These are phyloP conservation scores for Polyrhizophydium stewartii DNA, from an alignment of 371 early-diverging fungal genomes.

Conservation along the genomic window DNA sequence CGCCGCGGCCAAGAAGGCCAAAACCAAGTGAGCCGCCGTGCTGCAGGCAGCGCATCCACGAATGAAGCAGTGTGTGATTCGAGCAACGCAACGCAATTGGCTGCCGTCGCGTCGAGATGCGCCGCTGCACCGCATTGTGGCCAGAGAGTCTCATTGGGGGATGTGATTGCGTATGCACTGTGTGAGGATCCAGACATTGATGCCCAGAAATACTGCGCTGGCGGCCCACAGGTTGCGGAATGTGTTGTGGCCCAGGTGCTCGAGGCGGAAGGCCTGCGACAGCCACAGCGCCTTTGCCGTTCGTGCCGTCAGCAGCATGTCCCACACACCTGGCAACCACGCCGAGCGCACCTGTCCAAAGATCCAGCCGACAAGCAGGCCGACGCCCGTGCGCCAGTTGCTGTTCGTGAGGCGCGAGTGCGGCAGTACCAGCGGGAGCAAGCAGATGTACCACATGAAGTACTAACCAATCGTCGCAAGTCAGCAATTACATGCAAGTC, in stretches of 20 bases:
- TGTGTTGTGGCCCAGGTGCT: conserved; percentile 80
- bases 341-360: conserved; percentile 51
- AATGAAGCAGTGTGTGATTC: no score
- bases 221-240: conserved; percentile 72
- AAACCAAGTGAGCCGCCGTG: no score
- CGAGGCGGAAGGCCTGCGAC: conserved; percentile 75
- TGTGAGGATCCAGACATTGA: conserved; percentile 9
- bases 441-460: conserved; percentile 97
- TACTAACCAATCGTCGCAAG: conserved; percentile 52
- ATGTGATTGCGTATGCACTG: not conserved
- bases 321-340: not conserved
- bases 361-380: conserved; percentile 68
- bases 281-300: conserved; percentile 90
- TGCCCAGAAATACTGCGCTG: conserved; percentile 51
- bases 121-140: no score
- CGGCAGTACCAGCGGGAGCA: conserved; percentile 83
- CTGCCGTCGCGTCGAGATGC: no score
- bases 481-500: not conserved
- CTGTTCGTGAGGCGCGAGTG: conserved; percentile 46
- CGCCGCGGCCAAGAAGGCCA: conserved; percentile 1
- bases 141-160: no score
- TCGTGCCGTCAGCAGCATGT: not conserved
- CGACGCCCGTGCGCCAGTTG: conserved; percentile 49
- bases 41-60: no score
- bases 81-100: no score